phyloP scores from a whole-genome alignment of 2,329 filamentous ascomycete genomes.

The Aspergillus jensenii region DNA sequence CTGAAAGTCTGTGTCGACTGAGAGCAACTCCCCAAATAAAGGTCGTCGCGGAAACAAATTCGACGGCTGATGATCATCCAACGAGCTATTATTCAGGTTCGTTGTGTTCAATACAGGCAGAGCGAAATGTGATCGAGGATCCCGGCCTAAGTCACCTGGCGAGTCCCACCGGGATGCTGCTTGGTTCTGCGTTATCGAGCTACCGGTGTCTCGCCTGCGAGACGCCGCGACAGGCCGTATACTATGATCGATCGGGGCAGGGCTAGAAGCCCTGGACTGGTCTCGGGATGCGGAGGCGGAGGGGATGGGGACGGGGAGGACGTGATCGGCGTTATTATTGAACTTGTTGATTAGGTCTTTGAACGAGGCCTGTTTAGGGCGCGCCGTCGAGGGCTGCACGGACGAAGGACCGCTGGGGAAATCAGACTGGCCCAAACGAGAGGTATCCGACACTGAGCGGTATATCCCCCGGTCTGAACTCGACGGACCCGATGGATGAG shows the following conservation, averaged over 20 bases:
- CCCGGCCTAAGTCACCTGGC: conserved; percentile 10
- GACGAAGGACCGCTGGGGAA: conserved; percentile 19
- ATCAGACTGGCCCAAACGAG: conserved; percentile 18
- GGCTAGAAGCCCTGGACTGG: conserved; percentile 35
- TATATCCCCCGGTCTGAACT: conserved; percentile 24
- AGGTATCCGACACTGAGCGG: conserved; percentile 35
- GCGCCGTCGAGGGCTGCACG: conserved; percentile 17
- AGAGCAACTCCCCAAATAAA: conserved; percentile 73
- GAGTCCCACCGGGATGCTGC: conserved; percentile 19
- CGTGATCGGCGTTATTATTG: conserved; percentile 60
- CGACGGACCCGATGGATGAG: conserved; percentile 24
- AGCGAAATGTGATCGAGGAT: conserved; percentile 5
- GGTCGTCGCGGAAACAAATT: conserved; percentile 51
- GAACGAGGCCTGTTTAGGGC: conserved; percentile 64
- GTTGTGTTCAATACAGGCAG: conserved; percentile 6
- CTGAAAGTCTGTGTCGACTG: conserved; percentile 55
- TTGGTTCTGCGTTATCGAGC: conserved; percentile 16
- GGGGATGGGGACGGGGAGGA: conserved; percentile 42
- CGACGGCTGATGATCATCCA: conserved; percentile 13
- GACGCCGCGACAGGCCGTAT: conserved; percentile 31
- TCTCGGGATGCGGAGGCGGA: conserved; percentile 32
- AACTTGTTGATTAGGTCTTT: conserved; percentile 79
- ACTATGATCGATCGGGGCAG: conserved; percentile 18
- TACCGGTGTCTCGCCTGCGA: conserved; percentile 22
- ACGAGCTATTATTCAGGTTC: conserved; percentile 4